Conservation (phyloP, 2,329 filamentous ascomycete genomes). For the Aspergillus sp. region DNA sequence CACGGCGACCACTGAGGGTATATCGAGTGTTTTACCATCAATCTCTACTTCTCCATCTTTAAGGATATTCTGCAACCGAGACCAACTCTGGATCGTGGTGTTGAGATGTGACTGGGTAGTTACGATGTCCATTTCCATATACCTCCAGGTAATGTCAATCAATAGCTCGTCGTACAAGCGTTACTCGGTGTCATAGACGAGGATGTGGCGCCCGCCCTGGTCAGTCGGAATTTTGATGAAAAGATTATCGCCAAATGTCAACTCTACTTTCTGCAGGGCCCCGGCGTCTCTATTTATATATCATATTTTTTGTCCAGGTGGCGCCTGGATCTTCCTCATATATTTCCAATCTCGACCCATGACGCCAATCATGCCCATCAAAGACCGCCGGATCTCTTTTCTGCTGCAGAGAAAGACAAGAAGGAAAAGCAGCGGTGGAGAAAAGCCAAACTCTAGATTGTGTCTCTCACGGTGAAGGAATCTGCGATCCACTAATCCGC, state of each 20-base stretch:
- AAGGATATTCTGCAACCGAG: slow-evolving; percentile 8
- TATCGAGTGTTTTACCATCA: slow-evolving; percentile 11
- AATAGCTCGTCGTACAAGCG: neutral
- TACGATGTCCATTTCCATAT: slow-evolving; percentile 2
- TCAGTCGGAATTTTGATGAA: neutral
- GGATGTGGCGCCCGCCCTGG: neutral
- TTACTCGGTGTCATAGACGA: neutral
- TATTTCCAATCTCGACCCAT: neutral
- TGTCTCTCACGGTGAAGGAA: neutral
- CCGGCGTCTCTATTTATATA: neutral
- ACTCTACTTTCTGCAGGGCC: neutral
- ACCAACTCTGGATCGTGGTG: slow-evolving; percentile 8
- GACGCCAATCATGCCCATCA: neutral
- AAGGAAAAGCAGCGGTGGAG: neutral
- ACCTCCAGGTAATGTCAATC: neutral
- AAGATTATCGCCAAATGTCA: neutral
- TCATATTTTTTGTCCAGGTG: neutral
- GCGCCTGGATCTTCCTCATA: neutral
- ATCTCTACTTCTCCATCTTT: slow-evolving; percentile 8
- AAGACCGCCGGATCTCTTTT: neutral
- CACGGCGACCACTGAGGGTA: slow-evolving; percentile 13
- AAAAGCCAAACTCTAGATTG: neutral
- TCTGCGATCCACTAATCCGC: neutral
- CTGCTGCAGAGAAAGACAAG: neutral
- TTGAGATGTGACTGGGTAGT: slow-evolving; percentile 10